phyloP scores from a whole-genome alignment of 2,329 filamentous ascomycete genomes.

The Colletotrichum liaoningense region DNA sequence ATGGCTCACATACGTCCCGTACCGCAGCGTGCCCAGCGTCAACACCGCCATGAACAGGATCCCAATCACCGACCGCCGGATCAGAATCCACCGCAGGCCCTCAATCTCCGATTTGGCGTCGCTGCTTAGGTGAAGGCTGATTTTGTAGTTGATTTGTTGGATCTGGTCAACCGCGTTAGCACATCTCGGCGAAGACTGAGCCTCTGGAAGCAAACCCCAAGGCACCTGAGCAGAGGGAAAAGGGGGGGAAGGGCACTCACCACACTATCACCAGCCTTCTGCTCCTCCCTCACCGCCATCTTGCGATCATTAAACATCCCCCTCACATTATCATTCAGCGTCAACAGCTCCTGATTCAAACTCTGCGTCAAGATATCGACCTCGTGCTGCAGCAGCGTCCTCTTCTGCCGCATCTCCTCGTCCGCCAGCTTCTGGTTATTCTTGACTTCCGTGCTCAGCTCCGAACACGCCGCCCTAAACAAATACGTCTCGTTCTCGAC shows the following conservation, averaged over 20 bases:
- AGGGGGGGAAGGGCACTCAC: no score
- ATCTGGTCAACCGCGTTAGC: conserved; percentile 63
- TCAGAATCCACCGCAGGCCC: conserved; percentile 86
- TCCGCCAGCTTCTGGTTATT: conserved; percentile 81
- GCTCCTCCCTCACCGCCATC: conserved; percentile 90
- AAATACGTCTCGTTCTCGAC: conserved; percentile 92
- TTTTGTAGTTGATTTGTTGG: conserved; percentile 96
- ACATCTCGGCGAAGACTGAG: no score
- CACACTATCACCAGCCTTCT: conserved; percentile 84
- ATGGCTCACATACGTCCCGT: conserved; percentile 67
- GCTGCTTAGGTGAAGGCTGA: conserved; percentile 88
- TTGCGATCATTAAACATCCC: conserved; percentile 97
- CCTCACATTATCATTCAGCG: conserved; percentile 89
- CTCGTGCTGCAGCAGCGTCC: conserved; percentile 90
- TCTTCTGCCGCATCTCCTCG: conserved; percentile 84
- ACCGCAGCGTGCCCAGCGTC: conserved; percentile 69
- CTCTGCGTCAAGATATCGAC: conserved; percentile 91
- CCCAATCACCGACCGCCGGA: conserved; percentile 71
- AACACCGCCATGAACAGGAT: conserved; percentile 74
- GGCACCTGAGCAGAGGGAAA: no score
- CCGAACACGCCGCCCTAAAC: conserved; percentile 92
- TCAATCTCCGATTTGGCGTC: conserved; percentile 95
- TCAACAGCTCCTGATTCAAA: conserved; percentile 83
- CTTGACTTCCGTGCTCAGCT: conserved; percentile 87
- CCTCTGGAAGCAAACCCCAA: no score